Evolutionary conservation across 352 stramenopile genomes (phyloP), one percentile per base, ranked within the genome.

Genomic region (Phytophthora quininea): DNA sequence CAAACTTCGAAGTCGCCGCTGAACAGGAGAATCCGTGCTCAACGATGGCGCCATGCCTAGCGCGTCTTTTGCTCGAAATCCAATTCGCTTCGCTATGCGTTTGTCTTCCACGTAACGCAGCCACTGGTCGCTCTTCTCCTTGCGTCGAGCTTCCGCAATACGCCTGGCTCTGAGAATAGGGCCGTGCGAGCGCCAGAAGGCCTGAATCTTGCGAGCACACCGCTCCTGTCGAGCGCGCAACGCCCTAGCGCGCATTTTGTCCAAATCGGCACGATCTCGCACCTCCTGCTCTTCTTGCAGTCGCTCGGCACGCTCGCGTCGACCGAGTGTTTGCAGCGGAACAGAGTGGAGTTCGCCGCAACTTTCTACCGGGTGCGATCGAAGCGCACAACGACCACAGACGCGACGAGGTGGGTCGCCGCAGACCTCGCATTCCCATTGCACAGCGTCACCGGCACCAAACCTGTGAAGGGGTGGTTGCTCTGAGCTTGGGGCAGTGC

Each of bases 1-100:
- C 69, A 92, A 81, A 30, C 73, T 73, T 31, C 80, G 80, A 31
- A 92, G 64, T 45, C 67, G 65, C 30, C 64, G 58, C 47, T 78
- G 52, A 1, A 80, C 76, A 2, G 33, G 50, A 0, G 82, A 77
- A 57, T 92, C 84, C 1, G 66, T 87, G 10, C 50, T 53, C 2
- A 92, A 54, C 12, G 71, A 54, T 3, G 66, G 58, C 3, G 82
- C 82, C 5, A 82, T 54, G 0, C 84, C 84, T 3, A 92, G 35
- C 0, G 62, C 62, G 50, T 79, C 76, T 35, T 82, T 74, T 0
- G 71, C 27, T n/a, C 67, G 52, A 46, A 78, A 90, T 10, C 54
- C 57, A 4, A 90, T 6, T 49, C 70, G 64, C 29, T 77, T 80
- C 15, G 76, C 57, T 27, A 65, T 33, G 11, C 62, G 67, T 31